Conservation (phyloP, 2,329 filamentous ascomycete species). For the Phialemonium atrogriseum region DNA sequence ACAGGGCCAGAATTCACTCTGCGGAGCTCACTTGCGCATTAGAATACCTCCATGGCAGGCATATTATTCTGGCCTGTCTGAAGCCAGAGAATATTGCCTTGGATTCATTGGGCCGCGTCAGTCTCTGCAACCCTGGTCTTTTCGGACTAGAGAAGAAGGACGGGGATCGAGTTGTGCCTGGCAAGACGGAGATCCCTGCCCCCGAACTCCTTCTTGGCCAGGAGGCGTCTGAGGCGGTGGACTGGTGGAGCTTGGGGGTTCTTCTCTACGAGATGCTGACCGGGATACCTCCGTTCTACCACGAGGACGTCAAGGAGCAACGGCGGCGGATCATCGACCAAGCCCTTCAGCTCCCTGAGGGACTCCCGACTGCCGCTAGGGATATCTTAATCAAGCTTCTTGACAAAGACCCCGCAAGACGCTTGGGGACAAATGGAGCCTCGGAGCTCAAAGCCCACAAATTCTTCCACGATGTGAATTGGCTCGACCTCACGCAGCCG, state of each 20-base stretch:
- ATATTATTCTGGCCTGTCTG: no score
- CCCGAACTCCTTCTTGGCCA: background rate
- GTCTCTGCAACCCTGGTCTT: no score
- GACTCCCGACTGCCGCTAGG: background rate
- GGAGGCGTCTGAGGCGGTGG: background rate
- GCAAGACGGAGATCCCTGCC: background rate
- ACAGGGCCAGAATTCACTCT: background rate
- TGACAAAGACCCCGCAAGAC: background rate
- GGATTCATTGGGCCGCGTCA: no score
- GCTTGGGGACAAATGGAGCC: no score
- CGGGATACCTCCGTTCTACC: background rate
- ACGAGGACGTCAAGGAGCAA: background rate
- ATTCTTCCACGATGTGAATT: no score
- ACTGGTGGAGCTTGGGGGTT: background rate
- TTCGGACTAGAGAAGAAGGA: no score
- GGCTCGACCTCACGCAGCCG: no score
- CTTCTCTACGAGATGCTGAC: background rate
- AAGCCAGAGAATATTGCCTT: no score
- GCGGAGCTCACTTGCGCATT: background rate
- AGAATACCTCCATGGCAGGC: no score
- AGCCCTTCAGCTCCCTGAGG: background rate
- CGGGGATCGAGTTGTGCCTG: background rate
- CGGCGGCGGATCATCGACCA: background rate
- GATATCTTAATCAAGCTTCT: background rate
- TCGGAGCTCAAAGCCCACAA: no score